Evolutionary conservation across 1,139 yeast genomes (phyloP).

Genomic region (Geotrichum fermentans): DNA sequence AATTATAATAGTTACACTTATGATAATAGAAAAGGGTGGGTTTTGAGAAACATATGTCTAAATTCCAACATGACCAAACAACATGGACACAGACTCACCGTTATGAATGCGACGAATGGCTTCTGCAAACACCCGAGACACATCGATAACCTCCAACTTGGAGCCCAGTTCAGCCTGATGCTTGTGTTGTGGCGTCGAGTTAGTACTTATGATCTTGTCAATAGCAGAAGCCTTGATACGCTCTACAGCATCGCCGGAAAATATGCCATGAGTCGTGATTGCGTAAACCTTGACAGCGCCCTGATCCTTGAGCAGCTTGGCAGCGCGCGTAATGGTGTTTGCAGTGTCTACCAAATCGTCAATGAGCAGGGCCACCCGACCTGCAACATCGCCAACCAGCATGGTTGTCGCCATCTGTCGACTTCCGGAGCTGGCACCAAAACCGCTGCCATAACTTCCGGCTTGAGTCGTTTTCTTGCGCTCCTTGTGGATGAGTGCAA

Average conservation of each 20-base stretch:
- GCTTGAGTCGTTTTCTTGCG: conserved; percentile 50
- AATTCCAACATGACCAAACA: conserved; percentile 62
- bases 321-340: conserved; percentile 86
- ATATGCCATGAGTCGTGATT: conserved; percentile 88
- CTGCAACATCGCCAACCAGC: conserved; percentile 89
- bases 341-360: conserved; percentile 95
- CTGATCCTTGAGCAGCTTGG: conserved; percentile 82
- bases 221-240: conserved; percentile 65
- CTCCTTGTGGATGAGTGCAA: conserved; percentile 94
- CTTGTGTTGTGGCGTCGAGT: conserved; percentile 79
- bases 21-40: neutral
- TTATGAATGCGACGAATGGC: conserved; percentile 93
- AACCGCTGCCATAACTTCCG: neutral
- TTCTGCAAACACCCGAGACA: conserved; percentile 82
- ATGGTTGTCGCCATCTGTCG: conserved; percentile 59
- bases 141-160: conserved; percentile 76
- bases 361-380: conserved; percentile 73
- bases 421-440: neutral
- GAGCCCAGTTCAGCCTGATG: conserved; percentile 49
- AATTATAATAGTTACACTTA: too few species aligned
- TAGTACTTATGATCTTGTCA: conserved; percentile 85
- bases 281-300: conserved; percentile 91
- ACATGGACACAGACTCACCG: conserved; percentile 92
- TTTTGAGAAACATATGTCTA: conserved; percentile 4
- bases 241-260: conserved; percentile 83